phyloP scores from a whole-genome alignment of 169 alveolate species.

The Theileria sp. region DNA sequence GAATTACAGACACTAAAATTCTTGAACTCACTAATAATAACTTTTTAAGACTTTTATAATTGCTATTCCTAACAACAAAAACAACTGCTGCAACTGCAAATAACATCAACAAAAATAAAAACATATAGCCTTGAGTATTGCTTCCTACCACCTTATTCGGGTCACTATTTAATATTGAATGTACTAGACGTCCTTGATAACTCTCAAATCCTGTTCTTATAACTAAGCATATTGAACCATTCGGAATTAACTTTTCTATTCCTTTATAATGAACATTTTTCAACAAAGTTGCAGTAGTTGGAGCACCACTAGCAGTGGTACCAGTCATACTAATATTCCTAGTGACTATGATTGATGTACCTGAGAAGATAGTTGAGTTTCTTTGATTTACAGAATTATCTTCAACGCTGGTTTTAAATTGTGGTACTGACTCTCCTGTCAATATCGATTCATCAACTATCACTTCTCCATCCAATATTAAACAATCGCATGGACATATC shows the following conservation, averaged over 20 bases:
- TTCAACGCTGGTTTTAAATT: constrained; percentile 67
- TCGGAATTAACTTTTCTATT: constrained; percentile 37
- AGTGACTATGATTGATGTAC: constrained; percentile 86
- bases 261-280: not conserved
- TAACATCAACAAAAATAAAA: constrained; percentile 86
- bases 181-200: constrained; percentile 93
- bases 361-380: constrained; percentile 89
- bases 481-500: constrained; percentile 31
- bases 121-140: constrained; percentile 90
- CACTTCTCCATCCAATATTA: constrained; percentile 70
- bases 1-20: constrained; percentile 96
- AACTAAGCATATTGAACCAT: constrained; percentile 71
- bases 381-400: constrained; percentile 66
- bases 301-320: not conserved
- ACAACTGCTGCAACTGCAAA: constrained; percentile 91
- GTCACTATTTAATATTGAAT: constrained; percentile 91
- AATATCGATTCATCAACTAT: constrained; percentile 82
- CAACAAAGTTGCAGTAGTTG: constrained; percentile 22
- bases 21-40: constrained; percentile 91
- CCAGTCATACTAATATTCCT: constrained; percentile 45
- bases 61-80: constrained; percentile 82
- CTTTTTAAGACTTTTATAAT: constrained; percentile 70
- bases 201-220: constrained; percentile 85
- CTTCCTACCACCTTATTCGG: constrained; percentile 86
- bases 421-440: constrained; percentile 85